Conservation (phyloP, 148 eudicot genomes). For the Linanthus parryae region DNA sequence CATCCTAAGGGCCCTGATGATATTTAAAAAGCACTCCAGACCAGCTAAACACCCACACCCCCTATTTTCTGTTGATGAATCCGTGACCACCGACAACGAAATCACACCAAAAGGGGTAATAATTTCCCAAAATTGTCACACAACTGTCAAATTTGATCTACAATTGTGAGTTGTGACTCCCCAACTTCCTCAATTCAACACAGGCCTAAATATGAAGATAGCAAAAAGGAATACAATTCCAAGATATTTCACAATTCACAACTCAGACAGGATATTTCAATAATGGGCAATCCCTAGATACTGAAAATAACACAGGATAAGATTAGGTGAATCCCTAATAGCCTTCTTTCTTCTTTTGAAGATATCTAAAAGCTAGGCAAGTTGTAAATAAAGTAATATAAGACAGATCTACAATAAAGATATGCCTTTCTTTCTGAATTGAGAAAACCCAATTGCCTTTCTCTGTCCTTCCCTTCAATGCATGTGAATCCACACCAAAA, state of each 20-base stretch:
- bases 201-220: no score
- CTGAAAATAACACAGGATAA: not conserved
- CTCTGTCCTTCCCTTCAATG: not conserved
- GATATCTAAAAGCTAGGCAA: not conserved
- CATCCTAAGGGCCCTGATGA: constrained; percentile 97
- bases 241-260: not conserved
- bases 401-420: not conserved
- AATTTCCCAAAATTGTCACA: no score
- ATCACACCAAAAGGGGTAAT: no score
- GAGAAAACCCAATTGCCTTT: not conserved
- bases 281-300: not conserved
- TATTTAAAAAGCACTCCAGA: constrained; percentile 85
- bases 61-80: constrained; percentile 39
- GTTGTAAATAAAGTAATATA: not conserved
- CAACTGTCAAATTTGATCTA: not conserved
- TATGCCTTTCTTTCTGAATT: not conserved
- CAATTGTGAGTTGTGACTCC: no score
- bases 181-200: no score
- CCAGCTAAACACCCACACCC: constrained; percentile 52
- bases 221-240: constrained; percentile 3
- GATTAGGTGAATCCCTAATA: not conserved
- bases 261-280: not conserved
- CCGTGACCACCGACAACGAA: constrained; percentile 50
- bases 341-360: not conserved
- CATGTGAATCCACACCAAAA: not conserved